phyloP scores from a whole-genome alignment of 176 grass and related monocot genomes.

The Tillandsia fasciculata region DNA sequence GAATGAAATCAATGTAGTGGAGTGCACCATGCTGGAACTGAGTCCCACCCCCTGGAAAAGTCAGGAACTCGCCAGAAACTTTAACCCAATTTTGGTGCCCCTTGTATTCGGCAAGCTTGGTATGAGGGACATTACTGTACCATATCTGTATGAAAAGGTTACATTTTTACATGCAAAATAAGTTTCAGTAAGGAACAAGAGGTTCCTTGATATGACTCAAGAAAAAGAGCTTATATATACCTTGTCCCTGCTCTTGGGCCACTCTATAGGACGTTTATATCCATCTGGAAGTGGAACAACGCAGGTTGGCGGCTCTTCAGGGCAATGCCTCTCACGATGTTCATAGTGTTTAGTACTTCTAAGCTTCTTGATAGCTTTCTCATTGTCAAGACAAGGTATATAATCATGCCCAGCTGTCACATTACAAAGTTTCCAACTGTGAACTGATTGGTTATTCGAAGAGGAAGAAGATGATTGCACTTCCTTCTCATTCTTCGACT shows the following conservation, averaged over 20 bases:
- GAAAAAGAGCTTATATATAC: slow-evolving; percentile 32
- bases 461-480: slow-evolving; percentile 36
- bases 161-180: slow-evolving; percentile 12
- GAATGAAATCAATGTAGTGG: slow-evolving; percentile 91
- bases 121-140: slow-evolving; percentile 92
- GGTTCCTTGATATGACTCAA: slow-evolving; percentile 9
- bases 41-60: slow-evolving; percentile 93
- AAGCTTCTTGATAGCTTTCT: slow-evolving; percentile 86
- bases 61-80: slow-evolving; percentile 78
- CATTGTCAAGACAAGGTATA: slow-evolving; percentile 96
- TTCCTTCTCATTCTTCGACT: slow-evolving; percentile 85
- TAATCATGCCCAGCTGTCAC: slow-evolving; percentile 52
- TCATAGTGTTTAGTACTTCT: slow-evolving; percentile 78
- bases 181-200: not conserved
- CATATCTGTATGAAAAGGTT: slow-evolving; percentile 50
- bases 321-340: slow-evolving; percentile 96
- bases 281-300: slow-evolving; percentile 77
- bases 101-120: slow-evolving; percentile 73
- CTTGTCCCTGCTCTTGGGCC: slow-evolving; percentile 88
- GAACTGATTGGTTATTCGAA: slow-evolving; percentile 26
- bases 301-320: slow-evolving; percentile 70
- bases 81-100: slow-evolving; percentile 99
- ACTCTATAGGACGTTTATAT: slow-evolving; percentile 58
- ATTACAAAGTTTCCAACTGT: slow-evolving; percentile 86
- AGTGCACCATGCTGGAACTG: slow-evolving; percentile 95